These are phyloP conservation scores for Alternaria alternata DNA, from an alignment of 2,329 filamentous ascomycete species.

Conservation along the genomic window DNA sequence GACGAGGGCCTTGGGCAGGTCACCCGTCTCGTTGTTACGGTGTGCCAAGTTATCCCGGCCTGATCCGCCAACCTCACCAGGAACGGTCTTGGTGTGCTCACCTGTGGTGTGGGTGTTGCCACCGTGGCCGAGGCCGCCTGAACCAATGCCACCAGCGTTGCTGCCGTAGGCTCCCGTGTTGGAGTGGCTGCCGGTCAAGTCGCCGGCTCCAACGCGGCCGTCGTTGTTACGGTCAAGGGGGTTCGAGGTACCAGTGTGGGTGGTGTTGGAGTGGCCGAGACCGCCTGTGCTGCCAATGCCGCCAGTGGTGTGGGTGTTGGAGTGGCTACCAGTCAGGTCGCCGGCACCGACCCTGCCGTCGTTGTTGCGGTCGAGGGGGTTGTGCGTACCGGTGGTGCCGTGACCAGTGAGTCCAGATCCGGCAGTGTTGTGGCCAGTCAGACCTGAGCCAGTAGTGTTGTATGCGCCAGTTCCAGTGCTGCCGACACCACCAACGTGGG, in stretches of 20 bases:
- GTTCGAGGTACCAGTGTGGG: background rate
- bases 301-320: background rate
- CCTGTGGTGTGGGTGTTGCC: conserved; percentile 4
- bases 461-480: conserved; percentile 1
- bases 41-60: conserved; percentile 8
- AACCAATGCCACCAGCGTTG: background rate
- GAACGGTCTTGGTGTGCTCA: conserved; percentile 8
- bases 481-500: conserved; percentile 25
- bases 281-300: background rate
- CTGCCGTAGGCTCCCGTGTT: background rate
- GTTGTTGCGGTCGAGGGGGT: too few relatives aligned
- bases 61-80: conserved; percentile 3
- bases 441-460: conserved; percentile 1
- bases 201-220: too few relatives aligned
- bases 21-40: conserved; percentile 11
- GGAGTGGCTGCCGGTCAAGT: too few relatives aligned
- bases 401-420: conserved; percentile 4
- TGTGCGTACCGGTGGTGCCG: conserved; percentile 41
- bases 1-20: conserved; percentile 17
- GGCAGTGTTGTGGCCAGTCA: background rate
- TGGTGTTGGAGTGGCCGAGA: background rate
- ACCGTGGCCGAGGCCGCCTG: background rate
- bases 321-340: background rate
- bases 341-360: too few relatives aligned
- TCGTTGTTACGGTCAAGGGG: too few relatives aligned